Evolutionary conservation across 345 rosid species (phyloP), one percentile per base, ranked within the genome.

Genomic region (Firmiana major): DNA sequence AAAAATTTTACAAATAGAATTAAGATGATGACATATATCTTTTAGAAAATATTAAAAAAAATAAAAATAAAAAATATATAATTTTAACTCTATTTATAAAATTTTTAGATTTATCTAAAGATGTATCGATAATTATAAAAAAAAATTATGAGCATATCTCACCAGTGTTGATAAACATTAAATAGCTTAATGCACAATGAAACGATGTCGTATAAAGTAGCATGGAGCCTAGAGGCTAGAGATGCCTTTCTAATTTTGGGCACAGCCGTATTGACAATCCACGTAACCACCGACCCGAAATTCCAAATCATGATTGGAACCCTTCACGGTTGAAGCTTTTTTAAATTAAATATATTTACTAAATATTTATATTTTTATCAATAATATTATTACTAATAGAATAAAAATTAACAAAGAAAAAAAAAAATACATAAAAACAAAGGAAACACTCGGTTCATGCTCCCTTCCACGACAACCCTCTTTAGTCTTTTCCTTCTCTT

Each of bases 391-490:
- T 49, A 49, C 0, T 15, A 15, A 12, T 13, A 43, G 10, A 74
- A 43, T 2, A 28, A 24, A 7, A 65, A 46, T 46, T 59, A 5
- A 26, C 17, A 36, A 42, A 4, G 63, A 28, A 54, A 49, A 69
- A 0, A 7, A 64, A 9, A 49, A 70, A 49, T 28, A 51, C 24
- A 63, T 76, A 74, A 51, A 71, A 55, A 62, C 67, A 57, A 68
- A 71, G 60, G 73, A 59, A 81, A 59, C 80, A 60, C 77, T 77
- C 24, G 83, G 77, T 81, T 85, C 85, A 70, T 83, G 75, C 78
- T 82, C 78, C 54, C 75, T 74, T 76, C 70, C 73, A 77, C 74
- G 78, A 74, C 49, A 48, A n/a, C 48, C 54, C 46, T 9, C 22
- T 69, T 43, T 34, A 2, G 72, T 43, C 26, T n/a, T 43, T 45